phyloP scores from a whole-genome alignment of 2,329 filamentous ascomycete species.

The Paracoccidioides brasiliensis region DNA sequence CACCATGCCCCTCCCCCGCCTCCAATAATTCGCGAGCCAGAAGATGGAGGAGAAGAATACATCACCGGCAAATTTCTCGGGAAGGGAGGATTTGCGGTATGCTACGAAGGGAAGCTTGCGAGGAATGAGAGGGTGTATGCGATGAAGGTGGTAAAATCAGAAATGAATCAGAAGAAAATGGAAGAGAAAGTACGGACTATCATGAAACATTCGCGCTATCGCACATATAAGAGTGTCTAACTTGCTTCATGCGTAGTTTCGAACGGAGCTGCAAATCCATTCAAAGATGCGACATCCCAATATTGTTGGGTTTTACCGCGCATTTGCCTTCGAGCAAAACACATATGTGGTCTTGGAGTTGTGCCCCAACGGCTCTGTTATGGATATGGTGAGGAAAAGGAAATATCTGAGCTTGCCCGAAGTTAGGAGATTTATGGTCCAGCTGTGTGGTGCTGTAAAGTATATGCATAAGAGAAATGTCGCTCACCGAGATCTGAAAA shows the following conservation, averaged over 20 bases:
- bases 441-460: constrained; percentile 93
- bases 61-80: constrained; percentile 34
- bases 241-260: constrained; percentile 38
- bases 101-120: constrained; percentile 35
- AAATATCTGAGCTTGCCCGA: constrained; percentile 87
- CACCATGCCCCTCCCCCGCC: constrained; percentile 36
- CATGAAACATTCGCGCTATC: not conserved
- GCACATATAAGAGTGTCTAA: constrained; percentile 3
- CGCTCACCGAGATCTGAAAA: constrained; percentile 93
- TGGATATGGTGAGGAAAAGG: constrained; percentile 92
- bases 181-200: constrained; percentile 33
- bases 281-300: constrained; percentile 95
- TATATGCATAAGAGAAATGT: constrained; percentile 95
- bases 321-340: constrained; percentile 76
- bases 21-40: constrained; percentile 32
- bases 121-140: constrained; percentile 35
- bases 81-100: constrained; percentile 40
- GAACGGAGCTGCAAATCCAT: constrained; percentile 86
- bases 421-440: constrained; percentile 83
- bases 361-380: constrained; percentile 88
- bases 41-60: constrained; percentile 33
- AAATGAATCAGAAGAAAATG: constrained; percentile 40
- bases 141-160: constrained; percentile 39
- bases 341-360: constrained; percentile 92
- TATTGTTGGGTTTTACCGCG: constrained; percentile 88